These are phyloP conservation scores for Mortierella polycephala DNA, from an alignment of 371 early-diverging fungal genomes.

Conservation along the genomic window DNA sequence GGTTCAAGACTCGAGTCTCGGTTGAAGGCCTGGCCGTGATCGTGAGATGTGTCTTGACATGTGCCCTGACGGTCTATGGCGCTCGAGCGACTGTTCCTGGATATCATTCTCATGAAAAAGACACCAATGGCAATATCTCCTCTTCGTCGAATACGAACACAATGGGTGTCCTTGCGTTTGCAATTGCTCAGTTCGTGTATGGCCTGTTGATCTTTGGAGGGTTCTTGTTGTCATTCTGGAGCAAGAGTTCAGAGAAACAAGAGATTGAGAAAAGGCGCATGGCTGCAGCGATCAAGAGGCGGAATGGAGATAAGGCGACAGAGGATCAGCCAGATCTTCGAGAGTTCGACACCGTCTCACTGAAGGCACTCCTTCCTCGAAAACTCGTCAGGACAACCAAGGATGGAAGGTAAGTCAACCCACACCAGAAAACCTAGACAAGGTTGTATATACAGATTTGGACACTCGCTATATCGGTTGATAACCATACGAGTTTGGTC, in stretches of 20 bases:
- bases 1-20: constrained; percentile 81
- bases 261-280: constrained; percentile 15
- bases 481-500: neutral
- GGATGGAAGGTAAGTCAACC: constrained; percentile 50
- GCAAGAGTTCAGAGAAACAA: constrained; percentile 53
- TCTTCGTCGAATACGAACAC: constrained; percentile 42
- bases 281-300: constrained; percentile 13
- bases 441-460: too few relatives aligned
- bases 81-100: constrained; percentile 19
- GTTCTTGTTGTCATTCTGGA: constrained; percentile 63
- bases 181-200: constrained; percentile 79
- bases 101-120: neutral
- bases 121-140: too few relatives aligned
- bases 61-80: constrained; percentile 70
- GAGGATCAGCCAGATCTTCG: neutral
- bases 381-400: constrained; percentile 37
- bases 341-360: constrained; percentile 16
- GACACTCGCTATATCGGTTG: neutral
- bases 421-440: too few relatives aligned
- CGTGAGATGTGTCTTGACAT: constrained; percentile 75
- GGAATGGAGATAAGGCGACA: neutral
- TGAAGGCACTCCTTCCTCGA: constrained; percentile 56
- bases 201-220: constrained; percentile 65
- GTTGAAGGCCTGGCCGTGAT: constrained; percentile 86
- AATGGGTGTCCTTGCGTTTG: constrained; percentile 79